Base-by-base conservation (phyloP, 2,329 filamentous ascomycete species). In the Nemania diffusa region DNA sequence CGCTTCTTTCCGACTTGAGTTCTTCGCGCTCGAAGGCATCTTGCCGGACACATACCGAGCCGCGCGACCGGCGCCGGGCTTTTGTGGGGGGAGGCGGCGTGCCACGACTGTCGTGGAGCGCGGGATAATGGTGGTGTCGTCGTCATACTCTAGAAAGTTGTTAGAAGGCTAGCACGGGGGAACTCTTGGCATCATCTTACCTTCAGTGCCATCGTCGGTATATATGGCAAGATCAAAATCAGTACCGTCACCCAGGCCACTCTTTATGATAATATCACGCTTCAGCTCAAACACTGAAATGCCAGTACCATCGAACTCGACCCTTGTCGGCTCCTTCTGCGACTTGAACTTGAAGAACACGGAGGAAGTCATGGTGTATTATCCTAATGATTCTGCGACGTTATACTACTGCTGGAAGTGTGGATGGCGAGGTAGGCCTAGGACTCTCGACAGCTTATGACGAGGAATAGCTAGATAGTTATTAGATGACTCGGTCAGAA, bases 341-440 rank as follows among this genome's bases (percentile, higher is more conserved):
- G 95, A 98, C 84, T 97, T 98, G 90, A 99, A 99, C 84, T 97
- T 97, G 92, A 97, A 99, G 83, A 97, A 98, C 78, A 99, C 96
- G 73, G 94, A 98, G 64, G 96, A 97, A 79, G 93, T 89, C 94
- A 97, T 97, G 77, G 77, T 89, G 83, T 79, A 67, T 59, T 69
- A 70, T 65, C 56, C 48, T 61, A 66, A 68, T 65, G 52, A 53
- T 60, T 57, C 61, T 72, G 57, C 57, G 65, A 64, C 67, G 52
- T 71, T 72, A 73, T 68, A 68, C 64, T 63, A 68, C 63, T 67
- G 58, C 59, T 62, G 57, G 44, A 42, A 20, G 50, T 8, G 44
- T 62, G 46, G 50, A 17, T 42, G 55, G 26, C 20, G 44, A 26
- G 56, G 40, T 40, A 48, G 50, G 40, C 9, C 26, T 24, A 29